phyloP scores from a whole-genome alignment of 805 yeast genomes.

The Wickerhamiella cacticola region DNA sequence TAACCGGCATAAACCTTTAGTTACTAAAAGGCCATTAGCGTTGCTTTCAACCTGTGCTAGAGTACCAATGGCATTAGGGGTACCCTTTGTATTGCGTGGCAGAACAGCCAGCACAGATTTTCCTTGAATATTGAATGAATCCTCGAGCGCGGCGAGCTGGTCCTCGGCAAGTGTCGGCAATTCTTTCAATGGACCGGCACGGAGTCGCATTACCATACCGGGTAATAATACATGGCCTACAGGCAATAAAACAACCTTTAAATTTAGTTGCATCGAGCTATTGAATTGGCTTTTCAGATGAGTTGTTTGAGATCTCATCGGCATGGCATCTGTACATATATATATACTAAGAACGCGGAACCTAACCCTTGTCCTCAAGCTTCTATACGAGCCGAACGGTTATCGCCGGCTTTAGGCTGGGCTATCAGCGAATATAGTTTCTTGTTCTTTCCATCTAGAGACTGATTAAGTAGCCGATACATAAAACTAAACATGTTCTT shows the following conservation, averaged over 20 bases:
- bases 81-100: conserved; percentile 6
- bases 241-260: conserved; percentile 10
- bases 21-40: not conserved
- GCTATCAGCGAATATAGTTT: no score
- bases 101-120: conserved; percentile 14
- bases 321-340: not conserved
- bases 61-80: conserved; percentile 18
- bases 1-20: conserved; percentile 19
- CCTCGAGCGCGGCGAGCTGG: not conserved
- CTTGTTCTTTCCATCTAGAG: no score
- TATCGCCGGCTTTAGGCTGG: not conserved
- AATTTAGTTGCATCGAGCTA: conserved; percentile 8
- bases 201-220: conserved; percentile 14
- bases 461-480: no score
- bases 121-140: not conserved
- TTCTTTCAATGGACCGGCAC: conserved; percentile 1
- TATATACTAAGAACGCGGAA: no score
- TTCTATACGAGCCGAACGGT: no score
- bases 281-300: not conserved
- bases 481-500: not conserved
- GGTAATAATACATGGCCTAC: conserved; percentile 14
- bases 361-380: no score
- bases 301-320: no score
- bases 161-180: conserved; percentile 3
- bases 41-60: conserved; percentile 18